Percentiles rank a stretch among this genome's conserved stretches.
Conservation (phyloP, 2,329 filamentous ascomycete genomes). For the Aspergillus vadensis region DNA sequence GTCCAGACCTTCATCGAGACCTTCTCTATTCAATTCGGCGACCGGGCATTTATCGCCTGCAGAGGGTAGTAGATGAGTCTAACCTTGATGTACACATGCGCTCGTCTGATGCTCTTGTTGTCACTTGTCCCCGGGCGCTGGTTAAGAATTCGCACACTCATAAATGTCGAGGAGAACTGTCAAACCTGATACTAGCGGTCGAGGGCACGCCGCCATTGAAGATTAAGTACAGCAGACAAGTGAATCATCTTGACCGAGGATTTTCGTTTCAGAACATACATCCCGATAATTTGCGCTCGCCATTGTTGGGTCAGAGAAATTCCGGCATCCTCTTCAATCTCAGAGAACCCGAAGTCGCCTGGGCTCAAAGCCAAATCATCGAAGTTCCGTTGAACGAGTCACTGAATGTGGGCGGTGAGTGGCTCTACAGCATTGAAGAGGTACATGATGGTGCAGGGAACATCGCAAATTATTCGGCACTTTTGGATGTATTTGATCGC, state of each 20-base stretch:
- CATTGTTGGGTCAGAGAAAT: slow-evolving; percentile 65
- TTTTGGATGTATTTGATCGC: slow-evolving; percentile 67
- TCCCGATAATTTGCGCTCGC: slow-evolving; percentile 80
- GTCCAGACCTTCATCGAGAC: slow-evolving; percentile 60
- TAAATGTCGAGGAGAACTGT: slow-evolving; percentile 84
- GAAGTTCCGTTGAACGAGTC: slow-evolving; percentile 88
- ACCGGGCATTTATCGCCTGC: slow-evolving; percentile 81
- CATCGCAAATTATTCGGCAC: slow-evolving; percentile 67
- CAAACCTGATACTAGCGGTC: slow-evolving; percentile 79
- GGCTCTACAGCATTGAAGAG: slow-evolving; percentile 89
- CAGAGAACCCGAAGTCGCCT: slow-evolving; percentile 61
- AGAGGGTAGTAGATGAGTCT: slow-evolving; percentile 86
- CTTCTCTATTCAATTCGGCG: slow-evolving; percentile 79
- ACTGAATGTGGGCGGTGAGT: slow-evolving; percentile 73
- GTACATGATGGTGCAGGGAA: slow-evolving; percentile 92
- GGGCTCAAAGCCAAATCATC: slow-evolving; percentile 76
- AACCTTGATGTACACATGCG: slow-evolving; percentile 86
- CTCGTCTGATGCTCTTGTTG: slow-evolving; percentile 77
- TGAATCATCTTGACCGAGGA: slow-evolving; percentile 80
- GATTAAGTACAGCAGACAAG: slow-evolving; percentile 85
- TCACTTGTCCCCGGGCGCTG: slow-evolving; percentile 77
- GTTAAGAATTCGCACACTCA: slow-evolving; percentile 66
- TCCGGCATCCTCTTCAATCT: slow-evolving; percentile 60
- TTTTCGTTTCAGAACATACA: slow-evolving; percentile 93
- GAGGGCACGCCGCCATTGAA: slow-evolving; percentile 87